Base-by-base conservation (phyloP, 768 basidiomycete species). In the Pleurotus djamor region DNA sequence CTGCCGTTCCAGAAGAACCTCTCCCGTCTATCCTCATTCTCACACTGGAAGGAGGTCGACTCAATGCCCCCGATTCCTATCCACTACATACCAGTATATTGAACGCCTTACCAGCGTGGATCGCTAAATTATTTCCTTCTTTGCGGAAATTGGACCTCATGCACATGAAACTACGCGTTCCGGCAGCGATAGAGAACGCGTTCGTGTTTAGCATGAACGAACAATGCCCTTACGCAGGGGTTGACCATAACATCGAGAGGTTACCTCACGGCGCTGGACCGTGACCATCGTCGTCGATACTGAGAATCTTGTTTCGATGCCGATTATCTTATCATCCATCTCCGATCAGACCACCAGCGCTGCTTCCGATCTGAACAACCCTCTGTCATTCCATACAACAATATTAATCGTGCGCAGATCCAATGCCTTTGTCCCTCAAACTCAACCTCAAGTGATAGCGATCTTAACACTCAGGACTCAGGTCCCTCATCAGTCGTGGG, bases 221-320 rank as follows among this genome's bases (percentile, higher is more conserved):
- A 10, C 2, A 9, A 9, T 41, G 38, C n/a, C 38, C 38, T 77
- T 33, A 76, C 70, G 63, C 78, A 81, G 74, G 74, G 80, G 59
- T 79, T 77, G 68, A 79, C 79, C 62, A 80, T 28, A 28, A 28
- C 21, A 28, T 28, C 21, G 21, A 28, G 21, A 28, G 21, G 21
- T 28, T 28, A 28, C 21, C 21, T 28, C 21, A 28, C 21, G 21
- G 21, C 21, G 21, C 21, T 28, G 21, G 21, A 28, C 21, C 21
- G 21, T 28, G 21, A 28, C 21, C 21, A 28, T 28, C 21, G 21
- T 28, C 21, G 21, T 28, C 21, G 21, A 28, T 1, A 28, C 21
- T 28, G 21, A 28, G 21, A 28, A 28, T 28, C 21, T 28, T n/a
- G n/a, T n/a, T 28, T 28, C 21, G 21, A 28, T 28, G 21, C 21